Evolutionary conservation across 345 rosid genomes (phyloP), one percentile per base, ranked within the genome.

Genomic region (Citrus maxima): DNA sequence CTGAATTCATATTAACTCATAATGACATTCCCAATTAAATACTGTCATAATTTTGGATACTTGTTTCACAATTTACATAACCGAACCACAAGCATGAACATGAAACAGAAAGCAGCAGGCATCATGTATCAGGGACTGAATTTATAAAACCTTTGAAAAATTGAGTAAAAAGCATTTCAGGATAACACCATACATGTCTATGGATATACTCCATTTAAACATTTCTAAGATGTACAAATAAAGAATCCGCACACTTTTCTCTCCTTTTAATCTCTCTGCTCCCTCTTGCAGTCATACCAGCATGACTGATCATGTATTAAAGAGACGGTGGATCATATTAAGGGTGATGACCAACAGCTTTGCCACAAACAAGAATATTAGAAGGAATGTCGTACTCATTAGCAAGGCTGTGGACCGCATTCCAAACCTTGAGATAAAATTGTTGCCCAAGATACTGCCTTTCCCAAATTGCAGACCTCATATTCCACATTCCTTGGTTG

Each of bases 401-500:
- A 0, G 90, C 70, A 22, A 89, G 91, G 76, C 90, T 92, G 18
- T 80, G 88, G 16, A 72, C 88, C 55, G 90, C 64, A 78, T 79
- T 85, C 93, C 93, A 93, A 19, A 96, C 99, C 75, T 88, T 87
- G 19, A 96, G 85, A 78, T 95, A 95, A 79, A 93, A 89, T 79
- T 95, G 97, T 69, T 93, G 97, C 72, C 99, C 99, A 4, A 87
- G 89, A 80, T 91, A 92, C 58, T 90, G 99, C 81, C 94, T 89
- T 68, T 92, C 97, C 98, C 99, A 92, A 75, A 82, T 76, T 19
- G 98, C 92, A 2, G 99, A 95, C 86, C 97, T 88, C 88, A 93
- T n/a, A 80, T 95, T 95, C 99, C 99, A 93, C 99, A 93, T 93
- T 0, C 99, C 99, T 82, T 91, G 93, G 87, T 93, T 95, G 90